Percentiles rank a stretch among this genome's conserved stretches.
Evolutionary conservation across 2,329 filamentous ascomycete species (phyloP).

Genomic region (Colletotrichum liriopes): DNA sequence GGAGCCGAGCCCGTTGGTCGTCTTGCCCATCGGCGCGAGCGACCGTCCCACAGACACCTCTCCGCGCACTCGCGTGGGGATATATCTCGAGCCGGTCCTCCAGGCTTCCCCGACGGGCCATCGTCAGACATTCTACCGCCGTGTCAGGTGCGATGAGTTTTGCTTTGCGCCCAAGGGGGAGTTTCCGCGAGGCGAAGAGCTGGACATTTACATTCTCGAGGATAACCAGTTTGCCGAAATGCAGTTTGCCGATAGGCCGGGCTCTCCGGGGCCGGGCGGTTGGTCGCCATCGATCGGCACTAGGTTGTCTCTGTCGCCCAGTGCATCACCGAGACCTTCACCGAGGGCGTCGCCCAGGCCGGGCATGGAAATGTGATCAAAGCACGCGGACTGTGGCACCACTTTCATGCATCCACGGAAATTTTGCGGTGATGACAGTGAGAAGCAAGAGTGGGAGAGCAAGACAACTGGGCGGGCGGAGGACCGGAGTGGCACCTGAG

Average conservation of each 20-base stretch:
- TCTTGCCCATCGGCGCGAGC: slow-evolving; percentile 37
- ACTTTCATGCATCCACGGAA: background rate
- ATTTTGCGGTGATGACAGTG: no score
- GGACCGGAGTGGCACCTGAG: background rate
- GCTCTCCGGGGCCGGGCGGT: background rate
- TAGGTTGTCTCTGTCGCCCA: slow-evolving; percentile 23
- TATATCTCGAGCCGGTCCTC: slow-evolving; percentile 35
- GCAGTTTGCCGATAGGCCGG: slow-evolving; percentile 21
- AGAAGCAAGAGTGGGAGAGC: background rate
- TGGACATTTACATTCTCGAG: slow-evolving; percentile 26
- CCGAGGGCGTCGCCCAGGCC: slow-evolving; percentile 11
- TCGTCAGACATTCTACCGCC: slow-evolving; percentile 28
- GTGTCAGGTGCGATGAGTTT: slow-evolving; percentile 29
- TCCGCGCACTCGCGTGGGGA: slow-evolving; percentile 25
- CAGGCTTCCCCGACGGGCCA: slow-evolving; percentile 7
- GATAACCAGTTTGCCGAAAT: slow-evolving; percentile 39
- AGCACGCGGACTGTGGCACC: background rate
- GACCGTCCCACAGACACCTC: slow-evolving; percentile 19
- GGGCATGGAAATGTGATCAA: background rate
- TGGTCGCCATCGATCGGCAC: slow-evolving; percentile 22
- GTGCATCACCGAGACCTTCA: slow-evolving; percentile 21
- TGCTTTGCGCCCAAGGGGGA: slow-evolving; percentile 36
- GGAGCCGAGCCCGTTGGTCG: background rate
- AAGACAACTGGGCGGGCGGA: background rate
- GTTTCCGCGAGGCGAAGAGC: slow-evolving; percentile 4